These are phyloP conservation scores for Plectosphaerella sp. DNA, from an alignment of 2,329 filamentous ascomycete genomes.

Conservation along the genomic window DNA sequence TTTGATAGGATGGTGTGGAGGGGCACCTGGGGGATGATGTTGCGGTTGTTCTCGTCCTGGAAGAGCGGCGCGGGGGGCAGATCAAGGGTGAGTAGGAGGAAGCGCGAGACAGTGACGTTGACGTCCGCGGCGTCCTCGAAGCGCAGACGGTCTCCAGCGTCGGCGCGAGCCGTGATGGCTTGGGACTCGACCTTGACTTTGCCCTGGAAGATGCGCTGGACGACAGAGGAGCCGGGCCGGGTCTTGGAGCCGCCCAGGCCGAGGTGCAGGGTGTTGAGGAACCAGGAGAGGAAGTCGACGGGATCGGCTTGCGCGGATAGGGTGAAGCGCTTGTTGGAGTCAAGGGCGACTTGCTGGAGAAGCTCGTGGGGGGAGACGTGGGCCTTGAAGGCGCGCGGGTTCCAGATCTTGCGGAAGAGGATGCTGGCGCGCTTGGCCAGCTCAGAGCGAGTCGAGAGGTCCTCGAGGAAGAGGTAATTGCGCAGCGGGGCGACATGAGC, in stretches of 20 bases:
- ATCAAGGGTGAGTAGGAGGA: conserved; percentile 89
- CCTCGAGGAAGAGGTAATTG: conserved; percentile 87
- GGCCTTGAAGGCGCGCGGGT: conserved; percentile 89
- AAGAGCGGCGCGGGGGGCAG: conserved; percentile 89
- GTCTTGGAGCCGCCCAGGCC: conserved; percentile 86
- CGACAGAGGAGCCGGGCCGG: conserved; percentile 76
- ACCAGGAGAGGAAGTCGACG: conserved; percentile 95
- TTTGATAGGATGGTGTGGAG: conserved; percentile 81
- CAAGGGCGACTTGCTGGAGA: conserved; percentile 86
- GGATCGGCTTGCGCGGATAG: conserved; percentile 90
- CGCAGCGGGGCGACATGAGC: conserved; percentile 85
- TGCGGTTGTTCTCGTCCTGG: conserved; percentile 89
- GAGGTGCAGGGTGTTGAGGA: conserved; percentile 91
- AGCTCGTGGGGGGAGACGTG: conserved; percentile 97
- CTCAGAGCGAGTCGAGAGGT: conserved; percentile 68
- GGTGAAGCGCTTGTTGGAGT: conserved; percentile 88
- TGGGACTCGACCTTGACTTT: conserved; percentile 89
- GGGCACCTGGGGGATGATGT: conserved; percentile 92
- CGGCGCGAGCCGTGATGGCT: conserved; percentile 85
- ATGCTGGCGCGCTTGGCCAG: conserved; percentile 85
- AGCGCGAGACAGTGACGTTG: conserved; percentile 71
- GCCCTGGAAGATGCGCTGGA: conserved; percentile 93
- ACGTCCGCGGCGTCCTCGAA: conserved; percentile 89
- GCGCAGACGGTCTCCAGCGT: conserved; percentile 79
- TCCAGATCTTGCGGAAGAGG: conserved; percentile 96